phyloP scores from a whole-genome alignment of 2,329 filamentous ascomycete genomes.

The Phaeosphaeriaceae sp. region DNA sequence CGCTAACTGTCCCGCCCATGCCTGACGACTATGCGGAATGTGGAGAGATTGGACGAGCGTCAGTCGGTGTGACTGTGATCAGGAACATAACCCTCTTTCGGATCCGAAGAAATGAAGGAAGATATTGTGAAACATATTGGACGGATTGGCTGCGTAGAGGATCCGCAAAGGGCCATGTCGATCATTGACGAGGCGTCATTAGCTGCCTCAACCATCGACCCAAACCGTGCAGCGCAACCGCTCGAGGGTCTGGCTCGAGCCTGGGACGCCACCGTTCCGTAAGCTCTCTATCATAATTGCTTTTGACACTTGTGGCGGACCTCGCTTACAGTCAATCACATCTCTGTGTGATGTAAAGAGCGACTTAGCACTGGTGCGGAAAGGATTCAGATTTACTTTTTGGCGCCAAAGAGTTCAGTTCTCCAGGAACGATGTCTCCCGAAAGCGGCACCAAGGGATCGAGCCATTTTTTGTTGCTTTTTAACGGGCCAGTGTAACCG shows the following conservation, averaged over 20 bases:
- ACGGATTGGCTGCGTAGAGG: conserved; percentile 3
- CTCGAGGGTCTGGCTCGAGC: conserved; percentile 2
- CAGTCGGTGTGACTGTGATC: conserved; percentile 7
- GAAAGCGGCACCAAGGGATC: conserved; percentile 3
- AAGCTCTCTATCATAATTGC: conserved; percentile 12
- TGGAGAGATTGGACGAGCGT: conserved; percentile 12
- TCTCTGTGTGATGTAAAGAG: conserved; percentile 3
- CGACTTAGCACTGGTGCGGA: conserved; percentile 11
- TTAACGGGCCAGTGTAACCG: conserved; percentile 16
- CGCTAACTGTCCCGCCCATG: conserved; percentile 9
- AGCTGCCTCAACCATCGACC: not conserved
- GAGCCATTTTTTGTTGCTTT: conserved; percentile 17
- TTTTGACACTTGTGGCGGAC: conserved; percentile 18
- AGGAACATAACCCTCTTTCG: not conserved
- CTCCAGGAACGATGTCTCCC: conserved; percentile 1
- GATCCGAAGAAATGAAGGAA: conserved; percentile 20
- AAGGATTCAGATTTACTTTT: conserved; percentile 10
- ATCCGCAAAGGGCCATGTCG: conserved; percentile 1
- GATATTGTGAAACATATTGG: conserved; percentile 18
- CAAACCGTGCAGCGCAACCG: not conserved
- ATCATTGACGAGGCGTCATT: not conserved
- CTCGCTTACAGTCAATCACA: conserved; percentile 19
- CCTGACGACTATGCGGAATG: conserved; percentile 11
- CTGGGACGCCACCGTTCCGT: not conserved
- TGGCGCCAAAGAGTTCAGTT: conserved; percentile 5